Base-by-base conservation (phyloP, 2,329 filamentous ascomycete species). In the Triangularia setosa region DNA sequence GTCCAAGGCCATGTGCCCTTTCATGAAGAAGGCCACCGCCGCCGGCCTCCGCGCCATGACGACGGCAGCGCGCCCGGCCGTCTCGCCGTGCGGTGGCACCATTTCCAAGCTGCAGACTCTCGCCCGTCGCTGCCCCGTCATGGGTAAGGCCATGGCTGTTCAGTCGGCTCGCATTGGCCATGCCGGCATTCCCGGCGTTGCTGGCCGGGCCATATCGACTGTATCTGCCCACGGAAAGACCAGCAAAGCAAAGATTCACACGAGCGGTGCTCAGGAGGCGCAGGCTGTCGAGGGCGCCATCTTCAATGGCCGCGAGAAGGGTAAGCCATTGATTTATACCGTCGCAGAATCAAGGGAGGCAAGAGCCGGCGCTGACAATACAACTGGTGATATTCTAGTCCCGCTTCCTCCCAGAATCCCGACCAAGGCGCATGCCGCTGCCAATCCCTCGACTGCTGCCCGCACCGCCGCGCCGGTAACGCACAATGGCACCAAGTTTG, bases 51-150 rank as follows among this genome's bases (percentile, higher is more conserved):
- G 95, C 72, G 90, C 93, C 65, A 86, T 99, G 75, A 96, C 91
- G 58, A 92, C 90, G 65, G 84, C 90, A 62, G 87, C 81, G 80
- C 78, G 87, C 80, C 75, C 86, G 80, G 74, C 84, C 82, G 64
- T 69, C 3, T 90, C 90, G 61, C 90, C 89, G 64, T 91, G 93
- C 73, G 94, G 93, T 70, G 92, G 93, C 73, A 92, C 92, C 79
- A 97, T 98, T 87, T 97, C 93, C 74, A 98, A 97, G 81, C 85
- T 99, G 73, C 95, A 98, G 83, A 87, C 95, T 71, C 88, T 96
- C 74, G 95, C 92, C 73, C 90, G 93, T 75, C 92, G 94, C 78
- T 99, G 95, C 85, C 95, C 95, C 65, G 90, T 99, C 78, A 99
- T 99, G 95, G 94, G 93, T 78, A 96, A 97, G 84, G 95, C 95